Percentiles rank a stretch among this genome's conserved stretches.
phyloP scores from a whole-genome alignment of 805 yeast genomes.

The Nakazawaea ernobii region DNA sequence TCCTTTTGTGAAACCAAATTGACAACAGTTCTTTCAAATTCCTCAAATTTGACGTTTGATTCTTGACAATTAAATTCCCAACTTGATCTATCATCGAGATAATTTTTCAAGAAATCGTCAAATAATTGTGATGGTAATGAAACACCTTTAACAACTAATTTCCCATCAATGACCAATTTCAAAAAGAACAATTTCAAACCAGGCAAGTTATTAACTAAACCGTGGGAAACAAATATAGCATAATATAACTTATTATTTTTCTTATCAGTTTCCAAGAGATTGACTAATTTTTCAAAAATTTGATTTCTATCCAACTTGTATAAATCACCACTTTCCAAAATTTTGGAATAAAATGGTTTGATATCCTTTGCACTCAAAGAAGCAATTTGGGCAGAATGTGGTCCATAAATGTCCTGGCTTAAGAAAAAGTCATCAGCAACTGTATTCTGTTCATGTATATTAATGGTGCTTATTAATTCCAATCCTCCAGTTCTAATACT shows the following conservation, averaged over 20 bases:
- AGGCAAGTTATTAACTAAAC: constrained; percentile 44
- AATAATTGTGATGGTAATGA: constrained; percentile 41
- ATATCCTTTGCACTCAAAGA: constrained; percentile 65
- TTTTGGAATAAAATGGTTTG: constrained; percentile 31
- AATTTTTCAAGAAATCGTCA: constrained; percentile 37
- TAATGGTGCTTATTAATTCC: constrained; percentile 30
- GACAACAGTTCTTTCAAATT: constrained; percentile 54
- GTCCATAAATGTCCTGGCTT: constrained; percentile 55
- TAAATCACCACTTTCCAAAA: constrained; percentile 33
- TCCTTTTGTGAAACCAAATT: constrained; percentile 60
- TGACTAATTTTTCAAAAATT: constrained; percentile 29
- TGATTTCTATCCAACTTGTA: constrained; percentile 46
- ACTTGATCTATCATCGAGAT: constrained; percentile 37
- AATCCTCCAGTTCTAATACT: constrained; percentile 42
- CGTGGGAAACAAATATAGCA: constrained; percentile 68
- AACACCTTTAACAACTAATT: constrained; percentile 34
- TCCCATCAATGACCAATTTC: constrained; percentile 35
- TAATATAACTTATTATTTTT: constrained; percentile 51
- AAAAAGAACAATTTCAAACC: constrained; percentile 49
- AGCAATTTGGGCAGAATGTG: constrained; percentile 39
- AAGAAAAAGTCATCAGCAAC: constrained; percentile 39
- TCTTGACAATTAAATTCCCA: constrained; percentile 39
- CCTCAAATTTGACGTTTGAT: constrained; percentile 44
- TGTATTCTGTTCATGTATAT: constrained; percentile 25
- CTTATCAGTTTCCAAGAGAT: constrained; percentile 39